Base-by-base conservation (phyloP, 768 basidiomycete species). In the Rickenella mellea region DNA sequence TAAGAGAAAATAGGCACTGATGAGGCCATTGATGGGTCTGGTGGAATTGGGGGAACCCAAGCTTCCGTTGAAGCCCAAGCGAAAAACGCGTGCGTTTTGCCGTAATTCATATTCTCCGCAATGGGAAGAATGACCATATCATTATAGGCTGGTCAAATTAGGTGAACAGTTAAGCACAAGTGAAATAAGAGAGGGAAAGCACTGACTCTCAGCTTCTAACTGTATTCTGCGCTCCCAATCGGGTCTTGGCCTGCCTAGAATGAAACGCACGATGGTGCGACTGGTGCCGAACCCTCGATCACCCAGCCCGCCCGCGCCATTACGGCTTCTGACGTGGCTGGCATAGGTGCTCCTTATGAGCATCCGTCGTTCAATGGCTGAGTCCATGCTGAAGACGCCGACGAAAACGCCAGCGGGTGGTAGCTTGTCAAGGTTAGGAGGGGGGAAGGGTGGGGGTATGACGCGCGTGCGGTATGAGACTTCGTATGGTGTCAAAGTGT, bases 91-190 rank as follows among this genome's bases (percentile, higher is more conserved):
- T 94, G 72, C 4, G 87, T 86, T 62, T 98, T 98, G 43, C 94
- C 94, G 37, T 74, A 67, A 61, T 98, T 97, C 94, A 98, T 97
- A 61, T 97, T 96, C 65, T 98, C 94, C 8, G 74, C 55, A 32
- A 82, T 78, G 21, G 89, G 85, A 32, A 96, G 70, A 37, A 93
- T 70, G 48, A 91, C 67, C 44, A 93, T 83, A 58, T 92, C 90
- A 54, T 89, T 84, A 59, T 80, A 89, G 58, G 75, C 87, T 90
- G 56, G 27, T 5, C 43, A 40, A 20, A 27, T 42, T 40, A 52
- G 27, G 21, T 20, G 32, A 27, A 17, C 12, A 11, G 20, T 41
- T 17, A 32, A 39, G 31, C 5, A 11, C 26, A 14, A 26, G 35
- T 21, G n/a, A 35, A 35, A 26, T 29, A 29, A 28, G 27, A 42